These are phyloP conservation scores for Blechomonas ayalai DNA, from an alignment of 208 protist genomes.

Conservation along the genomic window DNA sequence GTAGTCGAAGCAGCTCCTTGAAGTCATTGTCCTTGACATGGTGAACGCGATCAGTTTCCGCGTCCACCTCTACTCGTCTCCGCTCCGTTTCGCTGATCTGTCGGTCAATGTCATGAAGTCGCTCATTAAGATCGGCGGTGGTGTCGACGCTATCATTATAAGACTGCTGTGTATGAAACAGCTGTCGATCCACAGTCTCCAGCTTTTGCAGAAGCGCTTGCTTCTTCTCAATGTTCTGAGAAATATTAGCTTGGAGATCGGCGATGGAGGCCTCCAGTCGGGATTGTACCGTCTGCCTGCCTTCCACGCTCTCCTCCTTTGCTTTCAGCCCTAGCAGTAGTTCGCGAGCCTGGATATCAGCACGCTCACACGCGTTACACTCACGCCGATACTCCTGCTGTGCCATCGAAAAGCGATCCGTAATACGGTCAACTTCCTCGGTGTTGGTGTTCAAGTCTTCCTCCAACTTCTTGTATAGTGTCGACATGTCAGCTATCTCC, in stretches of 20 bases:
- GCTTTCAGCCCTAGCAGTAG: conserved; percentile 71
- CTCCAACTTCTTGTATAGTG: conserved; percentile 28
- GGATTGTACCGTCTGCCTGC: conserved; percentile 18
- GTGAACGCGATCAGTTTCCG: conserved; percentile 45
- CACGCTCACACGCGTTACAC: conserved; percentile 77
- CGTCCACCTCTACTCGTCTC: conserved; percentile 48
- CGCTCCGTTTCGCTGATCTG: conserved; percentile 71
- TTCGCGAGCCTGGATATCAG: conserved; percentile 87
- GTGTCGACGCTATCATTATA: conserved; percentile 89
- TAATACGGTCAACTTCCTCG: conserved; percentile 47
- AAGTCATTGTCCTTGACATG: conserved; percentile 74
- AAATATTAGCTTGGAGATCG: conserved; percentile 45
- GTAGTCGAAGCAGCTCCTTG: conserved; percentile 60
- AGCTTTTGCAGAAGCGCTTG: conserved; percentile 77
- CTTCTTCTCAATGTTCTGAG: conserved; percentile 40
- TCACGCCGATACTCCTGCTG: conserved; percentile 83
- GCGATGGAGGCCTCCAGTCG: conserved; percentile 20
- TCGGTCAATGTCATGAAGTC: conserved; percentile 58
- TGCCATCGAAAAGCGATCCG: conserved; percentile 45
- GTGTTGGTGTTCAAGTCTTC: conserved; percentile 39
- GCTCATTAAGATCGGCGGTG: conserved; percentile 81
- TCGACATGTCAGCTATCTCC: conserved; percentile 53
- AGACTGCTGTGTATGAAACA: conserved; percentile 81
- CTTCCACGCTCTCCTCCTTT: conserved; percentile 50
- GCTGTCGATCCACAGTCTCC: conserved; percentile 84